Evolutionary conservation across 129 eudicot genomes (phyloP).

Genomic region (Ambrosia artemisiifolia): DNA sequence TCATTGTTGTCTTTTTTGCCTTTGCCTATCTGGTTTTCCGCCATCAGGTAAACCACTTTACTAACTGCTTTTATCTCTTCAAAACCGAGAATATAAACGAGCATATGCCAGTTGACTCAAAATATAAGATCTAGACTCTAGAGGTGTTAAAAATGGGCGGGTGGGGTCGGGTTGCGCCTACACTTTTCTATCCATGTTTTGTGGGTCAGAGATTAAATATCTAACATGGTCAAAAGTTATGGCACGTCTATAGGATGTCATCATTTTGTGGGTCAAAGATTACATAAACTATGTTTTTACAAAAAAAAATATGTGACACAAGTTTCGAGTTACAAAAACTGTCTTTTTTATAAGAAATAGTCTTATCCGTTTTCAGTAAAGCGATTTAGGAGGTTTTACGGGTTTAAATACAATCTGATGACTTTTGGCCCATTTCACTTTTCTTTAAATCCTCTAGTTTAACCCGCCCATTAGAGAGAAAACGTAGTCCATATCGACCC

Average conservation of each 20-base stretch:
- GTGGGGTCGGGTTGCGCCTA: background rate
- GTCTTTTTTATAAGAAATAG: background rate
- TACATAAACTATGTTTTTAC: background rate
- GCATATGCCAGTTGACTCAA: constrained; percentile 5
- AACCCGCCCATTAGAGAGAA: background rate
- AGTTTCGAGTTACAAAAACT: no score
- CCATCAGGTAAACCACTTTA: constrained; percentile 64
- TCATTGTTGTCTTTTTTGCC: constrained; percentile 77
- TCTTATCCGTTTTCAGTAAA: background rate
- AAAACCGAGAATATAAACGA: background rate
- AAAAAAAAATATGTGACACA: background rate
- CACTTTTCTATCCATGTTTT: background rate
- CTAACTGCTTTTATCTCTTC: constrained; percentile 8
- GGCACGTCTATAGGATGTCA: background rate
- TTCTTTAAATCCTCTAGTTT: background rate
- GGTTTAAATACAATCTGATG: background rate
- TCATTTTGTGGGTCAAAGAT: background rate
- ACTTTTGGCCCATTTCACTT: background rate
- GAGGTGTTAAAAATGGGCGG: background rate
- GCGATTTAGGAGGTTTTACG: background rate
- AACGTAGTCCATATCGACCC: background rate
- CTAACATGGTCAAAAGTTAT: background rate
- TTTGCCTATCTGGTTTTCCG: constrained; percentile 79
- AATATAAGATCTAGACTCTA: no score
- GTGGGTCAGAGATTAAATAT: background rate